Conservation (phyloP, 2,329 filamentous ascomycete species). For the Bipolaris cookei region DNA sequence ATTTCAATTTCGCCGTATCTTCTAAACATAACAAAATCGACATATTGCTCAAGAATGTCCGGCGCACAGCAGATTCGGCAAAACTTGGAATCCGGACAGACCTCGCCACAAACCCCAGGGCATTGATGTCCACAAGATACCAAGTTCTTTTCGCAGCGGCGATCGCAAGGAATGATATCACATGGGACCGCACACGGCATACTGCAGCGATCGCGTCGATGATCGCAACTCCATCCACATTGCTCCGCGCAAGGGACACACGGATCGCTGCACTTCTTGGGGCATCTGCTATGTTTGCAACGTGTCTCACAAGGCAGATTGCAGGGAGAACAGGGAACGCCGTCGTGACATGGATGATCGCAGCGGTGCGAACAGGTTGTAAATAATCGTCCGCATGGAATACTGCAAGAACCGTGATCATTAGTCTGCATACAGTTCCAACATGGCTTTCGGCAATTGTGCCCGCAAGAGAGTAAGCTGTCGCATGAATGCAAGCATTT, state of each 20-base stretch:
- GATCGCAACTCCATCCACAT: slow-evolving; percentile 46
- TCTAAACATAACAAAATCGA: slow-evolving; percentile 34
- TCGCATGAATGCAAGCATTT: slow-evolving; percentile 49
- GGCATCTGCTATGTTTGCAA: slow-evolving; percentile 39
- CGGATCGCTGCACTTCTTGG: slow-evolving; percentile 37
- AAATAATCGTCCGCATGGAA: slow-evolving; percentile 34
- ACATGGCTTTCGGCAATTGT: too few relatives aligned
- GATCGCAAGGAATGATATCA: slow-evolving; percentile 38
- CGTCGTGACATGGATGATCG: slow-evolving; percentile 31
- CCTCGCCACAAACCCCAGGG: slow-evolving; percentile 41
- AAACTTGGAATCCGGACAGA: slow-evolving; percentile 21
- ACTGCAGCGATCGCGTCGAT: slow-evolving; percentile 36
- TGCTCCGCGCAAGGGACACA: slow-evolving; percentile 42
- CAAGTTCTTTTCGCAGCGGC: slow-evolving; percentile 35
- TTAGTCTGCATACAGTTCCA: slow-evolving; percentile 53
- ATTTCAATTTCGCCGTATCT: slow-evolving; percentile 38
- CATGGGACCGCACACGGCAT: slow-evolving; percentile 47
- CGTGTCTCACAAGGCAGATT: slow-evolving; percentile 30
- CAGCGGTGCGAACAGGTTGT: slow-evolving; percentile 42
- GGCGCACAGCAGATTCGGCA: slow-evolving; percentile 1
- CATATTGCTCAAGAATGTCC: background rate
- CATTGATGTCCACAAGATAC: slow-evolving; percentile 40
- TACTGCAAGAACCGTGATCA: slow-evolving; percentile 31
- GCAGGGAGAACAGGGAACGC: slow-evolving; percentile 34
- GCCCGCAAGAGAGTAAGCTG: slow-evolving; percentile 9